Percentiles rank a stretch among this genome's conserved stretches.
Evolutionary conservation across 768 basidiomycete genomes (phyloP).

Genomic region (Suillus lakei): DNA sequence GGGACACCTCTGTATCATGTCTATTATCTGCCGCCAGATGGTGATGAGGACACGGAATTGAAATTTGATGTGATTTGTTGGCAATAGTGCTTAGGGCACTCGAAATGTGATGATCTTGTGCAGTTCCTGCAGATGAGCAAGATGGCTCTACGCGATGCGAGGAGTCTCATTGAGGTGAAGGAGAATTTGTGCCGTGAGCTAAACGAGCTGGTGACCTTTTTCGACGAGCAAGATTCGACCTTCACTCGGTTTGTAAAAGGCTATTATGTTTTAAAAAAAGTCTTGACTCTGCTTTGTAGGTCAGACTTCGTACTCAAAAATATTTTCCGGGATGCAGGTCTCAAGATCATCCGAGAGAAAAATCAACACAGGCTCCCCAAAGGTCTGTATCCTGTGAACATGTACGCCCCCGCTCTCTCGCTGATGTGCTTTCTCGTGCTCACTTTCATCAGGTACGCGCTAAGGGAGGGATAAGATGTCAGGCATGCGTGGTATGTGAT

Average conservation of each 20-base stretch:
- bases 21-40: constrained; percentile 58
- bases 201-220: constrained; percentile 58
- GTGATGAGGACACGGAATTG: constrained; percentile 53
- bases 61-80: constrained; percentile 94
- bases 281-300: constrained; percentile 44
- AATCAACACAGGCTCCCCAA: constrained; percentile 83
- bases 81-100: constrained; percentile 95
- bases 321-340: constrained; percentile 74
- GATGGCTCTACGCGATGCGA: constrained; percentile 50
- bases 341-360: constrained; percentile 73
- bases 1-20: constrained; percentile 60
- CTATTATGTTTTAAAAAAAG: not conserved
- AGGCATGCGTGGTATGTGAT: not conserved
- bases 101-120: constrained; percentile 77
- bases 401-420: constrained; percentile 53
- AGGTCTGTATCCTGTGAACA: constrained; percentile 85
- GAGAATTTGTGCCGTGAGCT: constrained; percentile 83
- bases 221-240: constrained; percentile 89
- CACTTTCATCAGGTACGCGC: constrained; percentile 27
- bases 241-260: constrained; percentile 70
- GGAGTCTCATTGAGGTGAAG: constrained; percentile 83
- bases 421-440: constrained; percentile 13
- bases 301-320: constrained; percentile 84
- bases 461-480: constrained; percentile 11
- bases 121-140: constrained; percentile 71